A percentile compares a stretch with the other conserved stretches of the same genome.
phyloP scores from a whole-genome alignment of 305 asterid genomes.

The Andrographis paniculata region DNA sequence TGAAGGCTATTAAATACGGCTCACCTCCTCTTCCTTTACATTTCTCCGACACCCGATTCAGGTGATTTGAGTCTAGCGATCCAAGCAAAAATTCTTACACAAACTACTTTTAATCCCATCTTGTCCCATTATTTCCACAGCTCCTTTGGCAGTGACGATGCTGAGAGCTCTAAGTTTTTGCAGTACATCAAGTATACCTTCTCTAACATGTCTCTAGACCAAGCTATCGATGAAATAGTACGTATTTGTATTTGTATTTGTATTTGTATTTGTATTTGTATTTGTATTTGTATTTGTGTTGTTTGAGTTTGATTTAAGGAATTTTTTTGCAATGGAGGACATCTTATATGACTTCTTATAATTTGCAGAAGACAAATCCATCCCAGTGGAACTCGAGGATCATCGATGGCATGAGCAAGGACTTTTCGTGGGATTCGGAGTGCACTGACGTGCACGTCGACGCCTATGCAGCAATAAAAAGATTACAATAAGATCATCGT shows the following conservation, averaged over 20 bases:
- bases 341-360: constrained; percentile 2
- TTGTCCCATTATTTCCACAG: constrained; percentile 24
- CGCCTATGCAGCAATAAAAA: constrained; percentile 43
- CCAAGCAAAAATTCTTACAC: too few species aligned
- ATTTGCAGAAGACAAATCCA: constrained; percentile 44
- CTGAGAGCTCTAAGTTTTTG: constrained; percentile 34
- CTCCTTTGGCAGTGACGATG: constrained; percentile 26
- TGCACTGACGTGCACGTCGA: constrained; percentile 50
- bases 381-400: constrained; percentile 48
- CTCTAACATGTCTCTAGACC: constrained; percentile 39
- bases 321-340: too few species aligned
- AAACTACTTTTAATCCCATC: too few species aligned
- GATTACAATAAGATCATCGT: constrained; percentile 25
- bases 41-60: constrained; percentile 26
- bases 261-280: background rate
- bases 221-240: constrained; percentile 68
- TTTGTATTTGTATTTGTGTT: too few species aligned
- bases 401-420: constrained; percentile 48
- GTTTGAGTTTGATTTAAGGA: too few species aligned
- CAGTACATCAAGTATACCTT: constrained; percentile 39
- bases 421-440: constrained; percentile 70
- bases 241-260: constrained; percentile 9
- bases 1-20: constrained; percentile 70
- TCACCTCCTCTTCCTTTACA: constrained; percentile 49
- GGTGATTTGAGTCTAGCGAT: constrained; percentile 26